phyloP scores from a whole-genome alignment of 805 yeast species.

The Wickerhamomyces rabaulensis region DNA sequence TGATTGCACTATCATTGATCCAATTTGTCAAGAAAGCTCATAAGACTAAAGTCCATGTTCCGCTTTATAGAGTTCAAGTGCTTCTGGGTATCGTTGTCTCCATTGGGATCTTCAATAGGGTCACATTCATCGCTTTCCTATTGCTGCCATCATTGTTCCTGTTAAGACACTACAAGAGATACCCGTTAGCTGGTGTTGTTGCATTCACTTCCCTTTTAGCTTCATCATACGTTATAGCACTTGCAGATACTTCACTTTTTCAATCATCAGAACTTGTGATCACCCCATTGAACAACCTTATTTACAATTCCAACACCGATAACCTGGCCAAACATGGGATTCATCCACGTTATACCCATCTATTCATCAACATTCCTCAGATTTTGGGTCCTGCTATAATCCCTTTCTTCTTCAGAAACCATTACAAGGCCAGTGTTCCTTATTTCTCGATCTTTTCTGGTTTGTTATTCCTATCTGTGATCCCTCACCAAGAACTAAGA shows the following conservation, averaged over 20 bases:
- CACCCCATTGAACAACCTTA: constrained; percentile 72
- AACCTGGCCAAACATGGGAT: constrained; percentile 79
- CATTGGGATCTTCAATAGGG: constrained; percentile 77
- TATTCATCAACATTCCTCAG: constrained; percentile 71
- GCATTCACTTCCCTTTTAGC: constrained; percentile 31
- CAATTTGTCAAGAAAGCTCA: constrained; percentile 23
- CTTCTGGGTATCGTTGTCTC: constrained; percentile 46
- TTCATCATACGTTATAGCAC: constrained; percentile 34
- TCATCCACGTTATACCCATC: constrained; percentile 73
- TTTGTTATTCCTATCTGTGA: constrained; percentile 50
- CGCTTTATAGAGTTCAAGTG: constrained; percentile 15
- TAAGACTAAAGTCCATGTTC: constrained; percentile 3
- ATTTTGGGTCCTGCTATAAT: constrained; percentile 71
- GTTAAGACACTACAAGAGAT: constrained; percentile 34
- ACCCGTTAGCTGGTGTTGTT: constrained; percentile 29
- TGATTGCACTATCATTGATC: constrained; percentile 35
- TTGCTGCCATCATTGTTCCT: constrained; percentile 53
- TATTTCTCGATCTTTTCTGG: constrained; percentile 62
- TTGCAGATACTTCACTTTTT: constrained; percentile 51
- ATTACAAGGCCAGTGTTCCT: constrained; percentile 42
- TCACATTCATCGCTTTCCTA: constrained; percentile 77
- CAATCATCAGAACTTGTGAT: constrained; percentile 30
- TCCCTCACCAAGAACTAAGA: constrained; percentile 94
- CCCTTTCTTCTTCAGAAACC: constrained; percentile 32
- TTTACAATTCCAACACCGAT: constrained; percentile 54